Conservation (phyloP, 2,329 filamentous ascomycete genomes). For the Drechslerella coelobrocha region DNA sequence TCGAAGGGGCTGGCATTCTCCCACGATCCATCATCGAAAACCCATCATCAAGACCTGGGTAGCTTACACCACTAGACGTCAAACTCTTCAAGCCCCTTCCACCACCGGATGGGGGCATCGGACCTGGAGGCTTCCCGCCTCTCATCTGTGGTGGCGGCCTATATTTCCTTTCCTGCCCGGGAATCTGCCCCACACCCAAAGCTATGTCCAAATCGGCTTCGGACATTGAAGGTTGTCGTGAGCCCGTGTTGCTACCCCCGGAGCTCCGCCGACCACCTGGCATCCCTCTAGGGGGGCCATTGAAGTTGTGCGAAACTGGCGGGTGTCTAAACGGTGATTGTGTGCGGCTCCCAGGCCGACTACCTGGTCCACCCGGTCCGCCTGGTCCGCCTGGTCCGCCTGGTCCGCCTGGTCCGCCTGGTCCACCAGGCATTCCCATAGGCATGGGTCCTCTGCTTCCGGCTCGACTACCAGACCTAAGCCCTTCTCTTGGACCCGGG, state of each 20-base stretch:
- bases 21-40: slow-evolving; percentile 45
- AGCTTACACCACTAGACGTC: slow-evolving; percentile 21
- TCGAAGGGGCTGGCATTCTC: slow-evolving; percentile 40
- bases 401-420: too few species aligned
- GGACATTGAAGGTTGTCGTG: slow-evolving; percentile 34
- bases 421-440: slow-evolving; percentile 17
- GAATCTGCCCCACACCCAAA: slow-evolving; percentile 41
- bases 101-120: slow-evolving; percentile 6
- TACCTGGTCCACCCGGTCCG: slow-evolving; percentile 16
- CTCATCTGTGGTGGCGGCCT: slow-evolving; percentile 46
- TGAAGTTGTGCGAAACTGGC: slow-evolving; percentile 18
- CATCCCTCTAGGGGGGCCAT: slow-evolving; percentile 26
- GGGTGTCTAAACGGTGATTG: slow-evolving; percentile 38
- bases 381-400: slow-evolving; percentile 14
- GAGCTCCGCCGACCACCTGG: slow-evolving; percentile 35
- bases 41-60: slow-evolving; percentile 43
- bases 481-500: slow-evolving; percentile 37
- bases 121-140: slow-evolving; percentile 24
- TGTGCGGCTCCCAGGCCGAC: slow-evolving; percentile 28
- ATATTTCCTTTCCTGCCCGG: slow-evolving; percentile 42
- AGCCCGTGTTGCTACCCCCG: slow-evolving; percentile 18
- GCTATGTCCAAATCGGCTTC: slow-evolving; percentile 47
- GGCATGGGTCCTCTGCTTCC: slow-evolving; percentile 36
- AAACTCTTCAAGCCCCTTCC: slow-evolving; percentile 32
- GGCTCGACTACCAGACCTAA: slow-evolving; percentile 39